phyloP scores from a whole-genome alignment of 2,329 filamentous ascomycete genomes.

The Pyricularia sp. region DNA sequence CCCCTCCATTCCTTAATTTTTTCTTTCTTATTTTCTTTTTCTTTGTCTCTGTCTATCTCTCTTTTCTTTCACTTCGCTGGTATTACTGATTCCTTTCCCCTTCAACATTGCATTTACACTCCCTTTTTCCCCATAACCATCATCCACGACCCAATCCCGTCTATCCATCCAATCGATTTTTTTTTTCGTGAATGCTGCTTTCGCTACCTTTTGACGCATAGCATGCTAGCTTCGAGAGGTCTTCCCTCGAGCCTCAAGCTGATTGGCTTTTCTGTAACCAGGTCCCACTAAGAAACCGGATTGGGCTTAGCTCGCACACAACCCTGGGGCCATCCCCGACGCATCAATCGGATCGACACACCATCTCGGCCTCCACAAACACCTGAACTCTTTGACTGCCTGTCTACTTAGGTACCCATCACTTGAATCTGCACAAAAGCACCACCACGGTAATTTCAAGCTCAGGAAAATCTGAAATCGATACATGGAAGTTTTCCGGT shows the following conservation, averaged over 20 bases:
- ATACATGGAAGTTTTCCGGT: not conserved
- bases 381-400: not conserved
- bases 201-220: not conserved
- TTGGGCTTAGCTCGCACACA: not conserved
- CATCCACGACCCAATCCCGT: not conserved
- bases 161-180: not conserved
- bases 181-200: not conserved
- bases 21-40: not conserved
- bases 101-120: not conserved
- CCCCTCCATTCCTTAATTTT: not conserved
- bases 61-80: not conserved
- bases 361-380: not conserved
- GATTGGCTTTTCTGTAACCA: slow-evolving; percentile 1
- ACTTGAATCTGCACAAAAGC: not conserved
- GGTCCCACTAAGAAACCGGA: not conserved
- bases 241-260: not conserved
- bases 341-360: not conserved
- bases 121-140: not conserved
- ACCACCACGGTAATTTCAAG: not conserved
- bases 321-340: not conserved
- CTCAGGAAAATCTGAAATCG: not conserved
- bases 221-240: not conserved
- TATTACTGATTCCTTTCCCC: not conserved
- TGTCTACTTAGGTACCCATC: not conserved
- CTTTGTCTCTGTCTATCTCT: not conserved